These are phyloP conservation scores for Cercospora sesami DNA, from an alignment of 2,329 filamentous ascomycete species.

Conservation along the genomic window DNA sequence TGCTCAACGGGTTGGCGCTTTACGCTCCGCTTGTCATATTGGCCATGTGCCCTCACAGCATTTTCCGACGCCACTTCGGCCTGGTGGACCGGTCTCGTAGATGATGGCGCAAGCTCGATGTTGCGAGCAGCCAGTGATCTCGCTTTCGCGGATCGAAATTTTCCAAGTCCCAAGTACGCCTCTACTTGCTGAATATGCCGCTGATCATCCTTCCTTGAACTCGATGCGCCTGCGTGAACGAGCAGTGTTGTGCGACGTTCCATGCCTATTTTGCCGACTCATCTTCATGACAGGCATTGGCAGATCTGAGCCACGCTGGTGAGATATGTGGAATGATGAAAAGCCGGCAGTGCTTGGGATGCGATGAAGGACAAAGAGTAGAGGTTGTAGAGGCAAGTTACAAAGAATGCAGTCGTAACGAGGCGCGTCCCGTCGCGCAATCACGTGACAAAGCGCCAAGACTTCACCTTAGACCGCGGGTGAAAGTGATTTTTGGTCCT, in stretches of 20 bases:
- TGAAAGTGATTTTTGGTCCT: too few species aligned
- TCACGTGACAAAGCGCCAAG: not conserved
- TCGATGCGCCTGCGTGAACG: slow-evolving; percentile 49
- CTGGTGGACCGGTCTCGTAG: not conserved
- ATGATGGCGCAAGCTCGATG: slow-evolving; percentile 31
- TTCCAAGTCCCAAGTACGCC: slow-evolving; percentile 38
- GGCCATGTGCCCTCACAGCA: not conserved
- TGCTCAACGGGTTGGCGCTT: not conserved
- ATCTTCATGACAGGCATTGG: slow-evolving; percentile 15
- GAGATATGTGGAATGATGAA: not conserved
- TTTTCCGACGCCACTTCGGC: not conserved
- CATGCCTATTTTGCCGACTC: slow-evolving; percentile 10
- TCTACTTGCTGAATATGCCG: slow-evolving; percentile 43
- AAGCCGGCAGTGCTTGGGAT: not conserved
- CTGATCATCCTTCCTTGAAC: slow-evolving; percentile 45
- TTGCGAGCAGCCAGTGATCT: not conserved
- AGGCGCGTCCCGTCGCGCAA: not conserved
- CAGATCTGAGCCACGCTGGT: not conserved
- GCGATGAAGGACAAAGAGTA: not conserved
- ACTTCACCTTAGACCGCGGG: not conserved
- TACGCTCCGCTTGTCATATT: not conserved
- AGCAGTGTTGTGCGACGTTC: slow-evolving; percentile 37
- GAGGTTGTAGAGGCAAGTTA: not conserved
- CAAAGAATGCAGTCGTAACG: not conserved
- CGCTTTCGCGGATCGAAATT: not conserved